A percentile compares a stretch with the other conserved stretches of the same genome.
Evolutionary conservation across 1,284 basidiomycete species (phyloP).

Genomic region (Cutaneotrichosporon curvatum): DNA sequence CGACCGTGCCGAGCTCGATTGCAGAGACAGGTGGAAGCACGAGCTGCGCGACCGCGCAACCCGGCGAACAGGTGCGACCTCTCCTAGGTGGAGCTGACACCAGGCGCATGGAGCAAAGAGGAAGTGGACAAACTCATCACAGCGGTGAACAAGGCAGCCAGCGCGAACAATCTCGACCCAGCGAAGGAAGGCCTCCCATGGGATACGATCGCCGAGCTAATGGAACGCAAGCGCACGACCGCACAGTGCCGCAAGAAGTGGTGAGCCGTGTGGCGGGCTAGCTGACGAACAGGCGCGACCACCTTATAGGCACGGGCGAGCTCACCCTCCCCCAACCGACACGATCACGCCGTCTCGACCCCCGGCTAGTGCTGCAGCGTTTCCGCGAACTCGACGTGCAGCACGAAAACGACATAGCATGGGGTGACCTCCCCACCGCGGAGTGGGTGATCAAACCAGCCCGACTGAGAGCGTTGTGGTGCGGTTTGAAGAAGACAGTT

Average conservation of each 20-base stretch:
- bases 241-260: conserved; percentile 33
- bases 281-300: conserved; percentile 1
- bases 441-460: conserved; percentile 11
- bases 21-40: conserved; percentile 33
- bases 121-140: conserved; percentile 17
- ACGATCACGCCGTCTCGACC: conserved; percentile 6
- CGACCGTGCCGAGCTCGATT: conserved; percentile 34
- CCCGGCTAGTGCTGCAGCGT: conserved; percentile 4
- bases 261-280: conserved; percentile 1
- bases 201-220: conserved; percentile 23
- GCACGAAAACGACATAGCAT: conserved; percentile 12
- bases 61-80: conserved; percentile 14
- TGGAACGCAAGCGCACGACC: conserved; percentile 20
- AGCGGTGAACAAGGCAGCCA: conserved; percentile 20
- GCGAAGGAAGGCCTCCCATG: conserved; percentile 23
- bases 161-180: conserved; percentile 12
- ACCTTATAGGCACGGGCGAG: conserved; percentile 4
- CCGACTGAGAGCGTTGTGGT: conserved; percentile 9
- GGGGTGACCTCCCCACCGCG: conserved; percentile 4
- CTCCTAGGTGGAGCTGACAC: background rate
- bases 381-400: conserved; percentile 10
- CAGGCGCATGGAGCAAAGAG: conserved; percentile 1
- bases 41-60: conserved; percentile 18
- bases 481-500: conserved; percentile 3
- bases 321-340: background rate